Conservation (phyloP, 2,329 filamentous ascomycete genomes). For the Boeremia lycopersici region DNA sequence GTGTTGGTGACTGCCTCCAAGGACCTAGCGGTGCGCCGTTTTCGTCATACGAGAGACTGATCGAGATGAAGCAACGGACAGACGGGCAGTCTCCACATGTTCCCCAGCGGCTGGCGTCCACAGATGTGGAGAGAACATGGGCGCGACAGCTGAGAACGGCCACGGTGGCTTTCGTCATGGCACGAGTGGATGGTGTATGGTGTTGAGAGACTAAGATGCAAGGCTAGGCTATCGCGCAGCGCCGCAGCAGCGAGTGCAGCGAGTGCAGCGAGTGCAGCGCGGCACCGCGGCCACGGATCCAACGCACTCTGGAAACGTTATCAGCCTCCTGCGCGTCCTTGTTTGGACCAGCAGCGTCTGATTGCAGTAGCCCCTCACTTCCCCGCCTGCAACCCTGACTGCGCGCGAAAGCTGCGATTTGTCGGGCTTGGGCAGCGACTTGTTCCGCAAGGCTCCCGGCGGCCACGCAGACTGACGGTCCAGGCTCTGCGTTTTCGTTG, state of each 20-base stretch:
- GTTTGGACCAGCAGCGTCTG: slow-evolving; percentile 5
- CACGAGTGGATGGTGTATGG: slow-evolving; percentile 20
- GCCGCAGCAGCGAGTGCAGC: slow-evolving; percentile 4
- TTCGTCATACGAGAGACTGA: slow-evolving; percentile 9
- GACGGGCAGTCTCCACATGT: slow-evolving; percentile 17
- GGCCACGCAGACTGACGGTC: slow-evolving; percentile 5
- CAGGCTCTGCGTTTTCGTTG: slow-evolving; percentile 12
- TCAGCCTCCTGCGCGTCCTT: slow-evolving; percentile 8
- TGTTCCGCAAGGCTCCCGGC: slow-evolving; percentile 6
- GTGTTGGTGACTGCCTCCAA: slow-evolving; percentile 3
- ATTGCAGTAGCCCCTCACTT: slow-evolving; percentile 19
- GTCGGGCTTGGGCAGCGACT: slow-evolving; percentile 1
- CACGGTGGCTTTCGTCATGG: slow-evolving; percentile 20
- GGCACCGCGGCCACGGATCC: slow-evolving; percentile 8
- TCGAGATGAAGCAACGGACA: not conserved
- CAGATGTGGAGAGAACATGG: not conserved
- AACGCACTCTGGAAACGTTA: slow-evolving; percentile 11
- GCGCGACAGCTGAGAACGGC: slow-evolving; percentile 7
- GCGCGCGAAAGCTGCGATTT: not conserved
- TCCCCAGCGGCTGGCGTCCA: slow-evolving; percentile 13
- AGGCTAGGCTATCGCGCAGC: slow-evolving; percentile 26
- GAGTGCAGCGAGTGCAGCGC: slow-evolving; percentile 5
- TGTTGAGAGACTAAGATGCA: slow-evolving; percentile 35
- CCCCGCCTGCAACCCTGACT: slow-evolving; percentile 10
- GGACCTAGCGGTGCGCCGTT: not conserved